Evolutionary conservation across 1,139 yeast genomes (phyloP), one percentile per base, ranked within the genome.

Genomic region (Tardiomyces depauwii): DNA sequence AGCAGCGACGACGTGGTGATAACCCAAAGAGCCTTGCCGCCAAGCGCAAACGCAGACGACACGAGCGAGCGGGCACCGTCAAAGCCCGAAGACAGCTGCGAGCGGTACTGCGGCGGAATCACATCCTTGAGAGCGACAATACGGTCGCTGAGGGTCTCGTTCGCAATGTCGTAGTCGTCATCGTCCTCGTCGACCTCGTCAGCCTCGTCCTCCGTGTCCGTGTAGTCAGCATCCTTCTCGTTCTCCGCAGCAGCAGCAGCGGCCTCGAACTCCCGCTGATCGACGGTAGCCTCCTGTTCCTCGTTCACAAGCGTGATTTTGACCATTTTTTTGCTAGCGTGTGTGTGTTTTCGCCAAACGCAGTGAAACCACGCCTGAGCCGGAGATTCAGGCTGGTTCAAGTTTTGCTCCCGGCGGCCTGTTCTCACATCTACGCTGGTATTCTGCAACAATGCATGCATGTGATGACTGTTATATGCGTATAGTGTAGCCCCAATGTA

Each of bases 61-160:
- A 70, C 62, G 49, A 79, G 67, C 36, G 79, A 72, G 47, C 72
- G 51, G 48, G 71, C 68, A 43, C 78, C 59, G 39, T 62, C 53
- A 30, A 65, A 58, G 36, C 57, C 50, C 44, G 58, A 46, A 47
- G 61, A 53, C 48, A 78, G 55, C 53, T 67, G 64, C 49, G 70
- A 72, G 72, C 97, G 82, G 66, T 85, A 89, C 58, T 77, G 76
- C 55, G 97, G 97, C 41, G 96, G 87, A 50, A 91, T 73, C 50
- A 89, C 86, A 64, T 91, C 97, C 68, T 81, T 87, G 59, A 91
- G 77, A 46, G 99, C 98, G 52, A 78, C 78, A 54, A 91, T 66
- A 74, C 99, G 83, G 58, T 91, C 98, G 52, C 74, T 68, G 38
- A 93, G 57, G 42, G 96, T 82, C 72, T 91, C 98, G 60, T 80